Evolutionary conservation across 768 basidiomycete species (phyloP), one percentile per base, ranked within the genome.

Genomic region (Collybia sordida): DNA sequence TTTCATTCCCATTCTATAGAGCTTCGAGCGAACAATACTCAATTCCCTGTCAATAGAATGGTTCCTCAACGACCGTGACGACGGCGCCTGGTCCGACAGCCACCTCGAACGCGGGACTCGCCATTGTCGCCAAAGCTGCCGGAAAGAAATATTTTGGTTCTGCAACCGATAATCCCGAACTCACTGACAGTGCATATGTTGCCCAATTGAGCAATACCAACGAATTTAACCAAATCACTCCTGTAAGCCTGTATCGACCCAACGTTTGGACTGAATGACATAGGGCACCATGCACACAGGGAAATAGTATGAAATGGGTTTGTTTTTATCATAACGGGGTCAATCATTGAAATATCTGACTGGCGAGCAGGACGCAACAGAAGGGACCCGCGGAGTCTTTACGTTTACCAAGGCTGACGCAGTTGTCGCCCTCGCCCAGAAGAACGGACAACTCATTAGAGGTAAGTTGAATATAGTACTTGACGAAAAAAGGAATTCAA

Each of bases 221-320:
- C 11, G 63, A 72, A 50, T 80, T 78, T 54, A 68, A 66, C 7
- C 74, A 77, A 55, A 63, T 81, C 53, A 80, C 79, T 1, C 68
- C 78, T 22, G 78, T 67, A 37, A 14, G 62, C 57, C 5, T 28
- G 27, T 5, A 25, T 25, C 25, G 3, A 1, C 18, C 19, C 42
- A 11, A 9, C 22, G 15, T 6, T 15, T 8, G 6, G n/a, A n/a
- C n/a, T 17, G 8, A 7, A 24, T 36, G 6, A 22, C 4, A 17
- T 27, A 31, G 17, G 3, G 11, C 27, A 42, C 27, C 5, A 41
- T 22, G 27, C 11, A 27, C 3, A 17, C 35, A 67, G 65, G 64
- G 67, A 12, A 79, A 80, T 57, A 72, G 69, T 53, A 78, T 82
- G 78, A 83, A 81, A 73, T 81, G 79, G 79, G 79, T 77, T 45